Conservation (phyloP, 2,329 filamentous ascomycete genomes). For the Aspergillus sp. region DNA sequence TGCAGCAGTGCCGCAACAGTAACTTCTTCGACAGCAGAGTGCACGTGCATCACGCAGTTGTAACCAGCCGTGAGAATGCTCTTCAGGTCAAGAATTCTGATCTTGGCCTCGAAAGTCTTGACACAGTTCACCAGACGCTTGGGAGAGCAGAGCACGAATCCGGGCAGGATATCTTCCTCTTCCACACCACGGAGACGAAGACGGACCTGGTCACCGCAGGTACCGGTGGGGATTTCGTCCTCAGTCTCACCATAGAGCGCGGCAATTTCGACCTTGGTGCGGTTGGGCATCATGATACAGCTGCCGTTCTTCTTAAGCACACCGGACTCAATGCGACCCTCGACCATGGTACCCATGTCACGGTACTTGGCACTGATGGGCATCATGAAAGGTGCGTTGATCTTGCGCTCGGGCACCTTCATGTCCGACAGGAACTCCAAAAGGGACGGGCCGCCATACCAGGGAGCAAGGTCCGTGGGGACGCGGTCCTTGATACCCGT, state of each 20-base stretch:
- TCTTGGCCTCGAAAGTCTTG: constrained; percentile 88
- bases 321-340: constrained; percentile 95
- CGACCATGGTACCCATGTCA: constrained; percentile 95
- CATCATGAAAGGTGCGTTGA: constrained; percentile 99
- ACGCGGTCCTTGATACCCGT: constrained; percentile 87
- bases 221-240: constrained; percentile 78
- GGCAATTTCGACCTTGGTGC: constrained; percentile 74
- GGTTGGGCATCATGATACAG: constrained; percentile 95
- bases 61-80: constrained; percentile 91
- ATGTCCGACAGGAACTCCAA: constrained; percentile 95
- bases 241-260: constrained; percentile 95
- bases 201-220: constrained; percentile 93
- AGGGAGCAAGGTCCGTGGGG: constrained; percentile 72
- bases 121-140: constrained; percentile 94
- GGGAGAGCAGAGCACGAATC: constrained; percentile 93
- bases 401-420: constrained; percentile 88
- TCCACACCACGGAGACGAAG: constrained; percentile 90
- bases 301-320: constrained; percentile 86
- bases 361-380: constrained; percentile 93
- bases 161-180: constrained; percentile 93
- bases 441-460: constrained; percentile 86
- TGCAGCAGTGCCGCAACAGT: constrained; percentile 86
- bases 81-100: constrained; percentile 91
- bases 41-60: constrained; percentile 96
- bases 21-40: constrained; percentile 96